Evolutionary conservation across 345 rosid species (phyloP), one percentile per base, ranked within the genome.

Genomic region (Raphanus sativus): DNA sequence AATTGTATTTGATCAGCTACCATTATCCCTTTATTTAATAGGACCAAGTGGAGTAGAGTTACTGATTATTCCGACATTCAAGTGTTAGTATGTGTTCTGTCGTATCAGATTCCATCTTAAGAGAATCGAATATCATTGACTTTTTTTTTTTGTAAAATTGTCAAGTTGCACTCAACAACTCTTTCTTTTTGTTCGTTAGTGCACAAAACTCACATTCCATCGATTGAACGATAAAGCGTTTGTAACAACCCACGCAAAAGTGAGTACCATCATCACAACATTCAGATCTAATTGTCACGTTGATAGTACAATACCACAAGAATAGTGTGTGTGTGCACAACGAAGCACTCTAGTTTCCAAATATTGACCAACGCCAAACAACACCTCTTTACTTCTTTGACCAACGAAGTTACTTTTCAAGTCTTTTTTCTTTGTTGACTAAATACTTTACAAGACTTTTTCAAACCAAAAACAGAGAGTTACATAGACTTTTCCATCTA

Each of bases 91-190:
- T 63, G 75, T 70, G 75, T 40, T 77, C 1, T 77, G 80, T 77
- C 80, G 80, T 65, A 77, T 77, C 80, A 29, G 80, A 77, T 77
- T 77, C 80, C 70, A 69, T 69, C 75, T 70, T 38, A 2, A 40
- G 12, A 54, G 80, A 63, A 55, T 70, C 66, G 65, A 77, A 77
- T 77, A 6, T 70, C 80, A 77, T 77, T 69, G 75, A 77, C 80
- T 77, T 77, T 77, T 62, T 33, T 21, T 4, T 21, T 21, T 21
- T 21, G 21, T 21, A 21, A 21, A 25, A 60, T 76, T 69, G n/a
- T 21, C 48, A 29, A 17, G 10, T 67, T 17, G 48, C 78, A 75
- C 66, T 69, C 62, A 8, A 10, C 48, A 40, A 40, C 48, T 40
- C 12, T 16, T n/a, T 1, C 0, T 36, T 17, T 25, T 34, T 36